Evolutionary conservation across 108 stramenopile genomes (phyloP).

Genomic region (Nitzschia sp.): DNA sequence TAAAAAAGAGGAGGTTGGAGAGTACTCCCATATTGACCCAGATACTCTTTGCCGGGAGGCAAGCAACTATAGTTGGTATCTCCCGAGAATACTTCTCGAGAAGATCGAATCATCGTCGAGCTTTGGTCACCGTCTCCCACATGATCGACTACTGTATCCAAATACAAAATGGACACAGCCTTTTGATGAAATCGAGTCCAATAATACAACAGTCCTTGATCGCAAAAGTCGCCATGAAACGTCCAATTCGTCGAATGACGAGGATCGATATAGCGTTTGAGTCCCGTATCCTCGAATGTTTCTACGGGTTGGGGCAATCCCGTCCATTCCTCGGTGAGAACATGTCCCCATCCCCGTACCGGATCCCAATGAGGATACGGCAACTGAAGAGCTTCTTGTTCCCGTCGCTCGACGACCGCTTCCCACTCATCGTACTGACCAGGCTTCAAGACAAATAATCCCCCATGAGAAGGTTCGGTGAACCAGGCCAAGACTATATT

Average conservation of each 20-base stretch:
- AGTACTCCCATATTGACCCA: conserved; percentile 18
- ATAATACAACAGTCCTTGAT: conserved; percentile 58
- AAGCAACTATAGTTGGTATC: not conserved
- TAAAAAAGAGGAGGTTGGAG: conserved; percentile 8
- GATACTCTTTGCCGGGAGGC: conserved; percentile 4
- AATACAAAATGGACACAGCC: conserved; percentile 38
- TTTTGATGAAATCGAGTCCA: conserved; percentile 48
- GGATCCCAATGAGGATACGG: conserved; percentile 45
- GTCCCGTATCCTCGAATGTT: not conserved
- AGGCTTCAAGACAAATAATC: conserved; percentile 44
- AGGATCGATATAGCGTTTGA: not conserved
- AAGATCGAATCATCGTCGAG: not conserved
- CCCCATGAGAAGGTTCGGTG: conserved; percentile 44
- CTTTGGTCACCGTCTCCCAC: not conserved
- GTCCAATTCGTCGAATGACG: conserved; percentile 36
- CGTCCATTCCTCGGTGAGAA: conserved; percentile 15
- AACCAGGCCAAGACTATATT: conserved; percentile 39
- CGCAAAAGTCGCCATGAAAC: conserved; percentile 44
- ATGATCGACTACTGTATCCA: conserved; percentile 17
- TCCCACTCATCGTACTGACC: conserved; percentile 25
- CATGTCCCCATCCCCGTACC: conserved; percentile 34
- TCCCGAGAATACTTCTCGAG: not conserved
- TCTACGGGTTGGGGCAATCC: conserved; percentile 14
- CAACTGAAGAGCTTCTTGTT: conserved; percentile 20
- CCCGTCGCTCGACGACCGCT: conserved; percentile 23